Conservation (phyloP, 164 flowering plant species). For the Saururus chinensis region DNA sequence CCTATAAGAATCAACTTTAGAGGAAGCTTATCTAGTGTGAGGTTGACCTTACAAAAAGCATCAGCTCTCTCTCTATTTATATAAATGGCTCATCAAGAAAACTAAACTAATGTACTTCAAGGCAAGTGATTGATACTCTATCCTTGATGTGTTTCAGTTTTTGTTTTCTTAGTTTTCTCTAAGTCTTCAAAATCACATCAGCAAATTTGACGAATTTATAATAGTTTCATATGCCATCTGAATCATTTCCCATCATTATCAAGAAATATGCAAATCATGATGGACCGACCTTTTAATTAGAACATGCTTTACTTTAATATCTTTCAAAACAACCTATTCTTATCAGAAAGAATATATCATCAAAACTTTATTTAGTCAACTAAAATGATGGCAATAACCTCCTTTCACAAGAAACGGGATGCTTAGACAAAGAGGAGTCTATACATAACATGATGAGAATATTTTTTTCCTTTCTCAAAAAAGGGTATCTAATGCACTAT, state of each 20-base stretch:
- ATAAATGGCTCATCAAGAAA: too few species aligned
- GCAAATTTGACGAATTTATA: too few species aligned
- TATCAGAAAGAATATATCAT: background rate
- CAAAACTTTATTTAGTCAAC: background rate
- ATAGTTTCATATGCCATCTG: constrained; percentile 4
- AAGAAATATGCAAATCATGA: constrained; percentile 3
- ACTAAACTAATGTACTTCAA: too few species aligned
- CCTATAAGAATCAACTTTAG: too few species aligned
- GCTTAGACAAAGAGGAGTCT: constrained; percentile 1
- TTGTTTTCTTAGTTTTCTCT: too few species aligned
- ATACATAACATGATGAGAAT: background rate
- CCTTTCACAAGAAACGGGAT: background rate
- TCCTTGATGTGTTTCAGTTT: too few species aligned
- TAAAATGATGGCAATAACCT: background rate
- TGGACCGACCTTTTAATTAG: background rate
- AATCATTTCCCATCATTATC: constrained; percentile 8
- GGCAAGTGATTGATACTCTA: too few species aligned
- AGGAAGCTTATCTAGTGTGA: too few species aligned
- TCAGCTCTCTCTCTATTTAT: too few species aligned
- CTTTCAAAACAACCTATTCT: constrained; percentile 1
- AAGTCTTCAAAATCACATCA: too few species aligned
- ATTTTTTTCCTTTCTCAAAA: background rate
- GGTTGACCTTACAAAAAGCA: too few species aligned
- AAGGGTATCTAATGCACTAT: background rate
- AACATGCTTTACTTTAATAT: background rate